These are phyloP conservation scores for Aschersonia sp. DNA, from an alignment of 2,329 filamentous ascomycete genomes.

Conservation along the genomic window DNA sequence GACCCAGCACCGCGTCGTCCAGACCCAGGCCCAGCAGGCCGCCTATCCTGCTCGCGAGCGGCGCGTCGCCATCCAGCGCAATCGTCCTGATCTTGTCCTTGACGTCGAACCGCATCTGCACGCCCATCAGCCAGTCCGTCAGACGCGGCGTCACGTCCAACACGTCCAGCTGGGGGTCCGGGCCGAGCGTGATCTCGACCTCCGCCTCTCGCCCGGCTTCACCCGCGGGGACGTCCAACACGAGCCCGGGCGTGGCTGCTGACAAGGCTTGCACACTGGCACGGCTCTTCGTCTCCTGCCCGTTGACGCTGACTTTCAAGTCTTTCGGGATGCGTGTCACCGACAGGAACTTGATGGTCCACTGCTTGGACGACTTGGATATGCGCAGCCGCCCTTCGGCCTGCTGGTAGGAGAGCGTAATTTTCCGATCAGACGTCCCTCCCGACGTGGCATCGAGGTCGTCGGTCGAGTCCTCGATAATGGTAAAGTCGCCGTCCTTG, in stretches of 20 bases:
- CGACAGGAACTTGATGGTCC: constrained; percentile 1
- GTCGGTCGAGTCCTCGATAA: constrained; percentile 1
- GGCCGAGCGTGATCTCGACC: constrained; percentile 1
- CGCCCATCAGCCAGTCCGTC: background rate
- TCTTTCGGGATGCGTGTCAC: background rate
- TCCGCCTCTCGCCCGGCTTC: background rate
- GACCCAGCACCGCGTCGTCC: background rate
- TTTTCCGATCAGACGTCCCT: background rate
- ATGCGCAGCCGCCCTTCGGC: background rate
- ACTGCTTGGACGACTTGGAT: constrained; percentile 2
- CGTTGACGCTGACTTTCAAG: background rate
- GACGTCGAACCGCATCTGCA: constrained; percentile 1
- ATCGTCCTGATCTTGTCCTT: constrained; percentile 2
- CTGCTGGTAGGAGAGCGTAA: background rate
- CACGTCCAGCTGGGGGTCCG: constrained; percentile 1
- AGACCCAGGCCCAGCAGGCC: constrained; percentile 2
- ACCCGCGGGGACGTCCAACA: background rate
- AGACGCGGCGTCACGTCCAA: background rate
- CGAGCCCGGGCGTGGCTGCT: background rate
- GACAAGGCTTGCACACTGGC: background rate
- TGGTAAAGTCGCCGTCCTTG: constrained; percentile 2
- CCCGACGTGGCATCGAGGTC: background rate
- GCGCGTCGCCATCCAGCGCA: background rate
- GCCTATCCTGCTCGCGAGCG: constrained; percentile 1
- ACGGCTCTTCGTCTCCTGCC: background rate